Conservation (phyloP, 148 eudicot genomes). For the Diospyros lotus region DNA sequence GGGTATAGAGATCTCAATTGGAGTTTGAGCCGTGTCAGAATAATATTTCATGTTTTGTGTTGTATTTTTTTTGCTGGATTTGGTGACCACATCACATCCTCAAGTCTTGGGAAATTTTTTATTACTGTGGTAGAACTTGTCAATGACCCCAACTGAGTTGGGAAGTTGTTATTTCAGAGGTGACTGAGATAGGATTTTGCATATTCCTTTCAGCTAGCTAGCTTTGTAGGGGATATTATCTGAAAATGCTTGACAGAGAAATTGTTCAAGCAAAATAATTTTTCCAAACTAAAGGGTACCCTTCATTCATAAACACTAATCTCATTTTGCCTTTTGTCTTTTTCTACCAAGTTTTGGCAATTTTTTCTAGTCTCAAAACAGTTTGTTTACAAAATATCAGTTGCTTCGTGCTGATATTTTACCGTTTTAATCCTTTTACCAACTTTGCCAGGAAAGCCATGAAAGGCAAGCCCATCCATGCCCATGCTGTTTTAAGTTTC, state of each 20-base stretch:
- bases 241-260: neutral
- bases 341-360: no score
- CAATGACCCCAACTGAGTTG: neutral
- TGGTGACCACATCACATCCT: slow-evolving; percentile 4
- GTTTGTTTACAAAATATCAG: no score
- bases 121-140: neutral
- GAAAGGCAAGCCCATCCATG: no score
- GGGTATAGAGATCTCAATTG: slow-evolving; percentile 5
- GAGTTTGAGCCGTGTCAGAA: slow-evolving; percentile 8
- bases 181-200: neutral
- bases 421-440: no score
- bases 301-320: neutral
- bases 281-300: neutral
- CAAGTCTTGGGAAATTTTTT: slow-evolving; percentile 6
- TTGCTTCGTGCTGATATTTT: no score
- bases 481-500: no score
- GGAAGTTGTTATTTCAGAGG: neutral
- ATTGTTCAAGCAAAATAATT: slow-evolving; percentile 6
- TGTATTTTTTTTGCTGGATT: slow-evolving; percentile 15
- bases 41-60: slow-evolving; percentile 7
- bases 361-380: no score
- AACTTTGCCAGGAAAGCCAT: no score
- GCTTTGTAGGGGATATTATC: neutral
- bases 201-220: neutral
- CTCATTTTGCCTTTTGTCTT: no score